Evolutionary conservation across 2,329 filamentous ascomycete species (phyloP).

Genomic region (Fusarium sp.): DNA sequence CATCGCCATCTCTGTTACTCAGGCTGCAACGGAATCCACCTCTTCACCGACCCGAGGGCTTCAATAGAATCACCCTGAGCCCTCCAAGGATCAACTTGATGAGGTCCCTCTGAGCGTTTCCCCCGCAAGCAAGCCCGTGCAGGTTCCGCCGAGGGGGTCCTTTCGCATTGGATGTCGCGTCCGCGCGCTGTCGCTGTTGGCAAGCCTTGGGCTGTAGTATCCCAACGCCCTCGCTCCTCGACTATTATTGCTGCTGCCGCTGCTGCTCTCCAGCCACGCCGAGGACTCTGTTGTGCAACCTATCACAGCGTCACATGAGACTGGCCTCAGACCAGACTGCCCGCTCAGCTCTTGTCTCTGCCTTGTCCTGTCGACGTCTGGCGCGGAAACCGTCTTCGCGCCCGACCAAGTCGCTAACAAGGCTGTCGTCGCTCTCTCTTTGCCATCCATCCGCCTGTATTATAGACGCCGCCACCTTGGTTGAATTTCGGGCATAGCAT

Average conservation of each 20-base stretch:
- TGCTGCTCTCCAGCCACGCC: conserved; percentile 6
- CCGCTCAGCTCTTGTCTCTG: conserved; percentile 19
- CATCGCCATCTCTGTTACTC: conserved; percentile 31
- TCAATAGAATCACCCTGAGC: neutral
- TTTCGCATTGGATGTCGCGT: conserved; percentile 35
- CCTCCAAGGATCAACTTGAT: conserved; percentile 35
- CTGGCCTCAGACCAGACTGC: conserved; percentile 24
- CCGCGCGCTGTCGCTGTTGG: conserved; percentile 23
- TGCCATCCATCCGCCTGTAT: conserved; percentile 10
- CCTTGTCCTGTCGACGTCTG: neutral
- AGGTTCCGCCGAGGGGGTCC: conserved; percentile 41
- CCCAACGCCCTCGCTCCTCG: conserved; percentile 18
- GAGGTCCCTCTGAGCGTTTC: conserved; percentile 33
- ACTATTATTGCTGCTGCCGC: conserved; percentile 3
- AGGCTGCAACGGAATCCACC: conserved; percentile 1
- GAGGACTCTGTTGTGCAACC: conserved; percentile 29
- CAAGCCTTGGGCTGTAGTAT: conserved; percentile 35
- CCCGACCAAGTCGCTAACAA: conserved; percentile 25
- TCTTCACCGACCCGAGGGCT: conserved; percentile 14
- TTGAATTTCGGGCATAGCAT: neutral
- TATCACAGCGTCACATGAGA: conserved; percentile 33
- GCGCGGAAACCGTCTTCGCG: conserved; percentile 4
- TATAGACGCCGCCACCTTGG: conserved; percentile 12
- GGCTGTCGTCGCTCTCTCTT: conserved; percentile 11
- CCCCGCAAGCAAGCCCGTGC: conserved; percentile 17